Conservation (phyloP, 2,329 filamentous ascomycete species). For the Westerdykella aurantiaca region DNA sequence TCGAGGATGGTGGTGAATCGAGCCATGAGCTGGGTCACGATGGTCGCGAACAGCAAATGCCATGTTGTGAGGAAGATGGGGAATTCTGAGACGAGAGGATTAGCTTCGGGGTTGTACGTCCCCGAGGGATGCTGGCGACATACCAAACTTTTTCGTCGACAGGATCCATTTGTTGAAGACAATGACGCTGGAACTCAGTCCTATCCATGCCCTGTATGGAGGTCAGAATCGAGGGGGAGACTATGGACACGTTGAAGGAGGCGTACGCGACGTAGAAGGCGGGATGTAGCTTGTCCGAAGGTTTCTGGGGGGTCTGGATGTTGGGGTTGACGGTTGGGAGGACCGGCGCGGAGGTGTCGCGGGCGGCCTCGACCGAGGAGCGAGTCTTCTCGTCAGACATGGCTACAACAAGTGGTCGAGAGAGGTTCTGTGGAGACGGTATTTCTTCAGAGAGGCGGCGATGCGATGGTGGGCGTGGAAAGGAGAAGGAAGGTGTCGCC, state of each 20-base stretch:
- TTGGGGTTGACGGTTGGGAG: slow-evolving; percentile 77
- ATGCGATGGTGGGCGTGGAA: neutral
- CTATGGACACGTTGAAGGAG: neutral
- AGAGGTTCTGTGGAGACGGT: slow-evolving; percentile 12
- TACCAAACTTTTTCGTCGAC: slow-evolving; percentile 69
- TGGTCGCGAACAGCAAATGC: slow-evolving; percentile 85
- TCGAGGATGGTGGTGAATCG: slow-evolving; percentile 86
- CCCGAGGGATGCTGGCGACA: slow-evolving; percentile 15
- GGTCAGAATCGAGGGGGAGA: slow-evolving; percentile 12
- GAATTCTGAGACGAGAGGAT: slow-evolving; percentile 45
- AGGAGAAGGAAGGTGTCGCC: slow-evolving; percentile 7
- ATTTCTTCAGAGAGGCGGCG: slow-evolving; percentile 2
- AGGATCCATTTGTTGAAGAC: slow-evolving; percentile 99
- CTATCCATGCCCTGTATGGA: slow-evolving; percentile 72
- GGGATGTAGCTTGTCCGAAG: slow-evolving; percentile 58
- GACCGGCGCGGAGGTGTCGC: slow-evolving; percentile 55
- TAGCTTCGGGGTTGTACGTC: slow-evolving; percentile 30
- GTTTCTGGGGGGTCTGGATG: slow-evolving; percentile 59
- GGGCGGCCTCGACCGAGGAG: slow-evolving; percentile 69
- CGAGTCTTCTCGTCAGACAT: slow-evolving; percentile 76
- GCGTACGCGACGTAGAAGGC: slow-evolving; percentile 73
- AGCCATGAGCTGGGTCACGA: slow-evolving; percentile 91
- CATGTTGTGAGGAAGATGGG: slow-evolving; percentile 76
- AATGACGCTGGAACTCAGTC: slow-evolving; percentile 87
- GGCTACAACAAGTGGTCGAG: slow-evolving; percentile 24